phyloP scores from a whole-genome alignment of 2,329 filamentous ascomycete genomes.

The Cytospora chrysosperma region DNA sequence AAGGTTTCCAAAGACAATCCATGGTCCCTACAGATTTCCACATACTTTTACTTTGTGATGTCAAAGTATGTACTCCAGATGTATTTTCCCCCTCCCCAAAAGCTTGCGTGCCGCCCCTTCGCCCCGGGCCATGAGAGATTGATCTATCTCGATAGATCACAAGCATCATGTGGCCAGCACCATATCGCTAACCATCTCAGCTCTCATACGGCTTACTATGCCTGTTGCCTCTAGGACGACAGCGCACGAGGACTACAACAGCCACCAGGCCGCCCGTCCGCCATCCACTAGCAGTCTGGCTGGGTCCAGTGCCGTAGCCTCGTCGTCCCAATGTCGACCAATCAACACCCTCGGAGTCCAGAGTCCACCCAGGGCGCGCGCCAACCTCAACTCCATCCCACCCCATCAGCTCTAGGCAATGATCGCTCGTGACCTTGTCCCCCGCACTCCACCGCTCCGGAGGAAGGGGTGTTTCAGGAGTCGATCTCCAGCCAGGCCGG shows the following conservation, averaged over 20 bases:
- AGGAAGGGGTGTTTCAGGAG: slow-evolving; percentile 17
- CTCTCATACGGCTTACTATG: neutral
- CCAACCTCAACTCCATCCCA: slow-evolving; percentile 9
- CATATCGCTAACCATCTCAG: neutral
- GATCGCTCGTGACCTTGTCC: neutral
- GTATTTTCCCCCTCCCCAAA: too few species aligned
- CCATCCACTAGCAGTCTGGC: neutral
- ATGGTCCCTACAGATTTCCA: too few species aligned
- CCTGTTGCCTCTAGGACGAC: neutral
- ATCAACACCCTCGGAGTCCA: slow-evolving; percentile 1
- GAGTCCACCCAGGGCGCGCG: slow-evolving; percentile 4
- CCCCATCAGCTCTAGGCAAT: slow-evolving; percentile 7
- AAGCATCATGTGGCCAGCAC: neutral
- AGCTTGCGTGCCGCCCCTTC: too few species aligned
- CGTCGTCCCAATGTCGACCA: slow-evolving; percentile 4
- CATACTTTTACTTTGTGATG: too few species aligned
- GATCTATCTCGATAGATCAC: too few species aligned
- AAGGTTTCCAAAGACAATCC: too few species aligned
- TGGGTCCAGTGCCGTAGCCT: neutral
- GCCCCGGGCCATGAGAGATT: too few species aligned
- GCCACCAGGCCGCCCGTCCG: neutral
- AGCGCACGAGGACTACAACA: neutral
- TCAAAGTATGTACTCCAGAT: too few species aligned
- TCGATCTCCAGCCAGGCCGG: slow-evolving; percentile 17
- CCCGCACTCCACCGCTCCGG: slow-evolving; percentile 10